Evolutionary conservation across 768 basidiomycete genomes (phyloP), one percentile per base, ranked within the genome.

Genomic region (Lactarius hengduanensis): DNA sequence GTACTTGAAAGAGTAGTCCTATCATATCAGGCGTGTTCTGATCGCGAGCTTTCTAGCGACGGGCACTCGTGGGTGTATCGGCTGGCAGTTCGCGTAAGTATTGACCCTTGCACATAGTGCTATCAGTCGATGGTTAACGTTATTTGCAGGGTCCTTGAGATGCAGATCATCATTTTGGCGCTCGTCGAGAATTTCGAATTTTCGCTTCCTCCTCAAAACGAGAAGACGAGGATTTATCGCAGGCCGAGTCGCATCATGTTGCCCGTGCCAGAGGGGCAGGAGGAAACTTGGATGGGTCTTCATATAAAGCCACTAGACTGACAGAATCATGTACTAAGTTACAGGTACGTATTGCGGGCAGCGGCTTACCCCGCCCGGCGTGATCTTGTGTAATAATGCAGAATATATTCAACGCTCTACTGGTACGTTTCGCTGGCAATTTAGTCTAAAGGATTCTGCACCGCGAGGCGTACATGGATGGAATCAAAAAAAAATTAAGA

Each of bases 201-300:
- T 26, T 53, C 22, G 0, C 50, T 53, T 53, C 50, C 50, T 4
- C 50, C 26, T 26, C 50, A 53, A 55, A 30, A 15, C 22, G 55
- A 66, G 36, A 61, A 56, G 30, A 45, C 41, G 5, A 28, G 26
- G 50, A 45, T 61, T 4, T n/a, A 53, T 32, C 60, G 65, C 22
- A 66, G 47, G 59, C 54, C 54, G 13, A 34, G 50, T 18, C 16
- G 9, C 15, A 2, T 66, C 11, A 66, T 66, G 65, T 28, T 57
- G 13, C 59, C 65, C 7, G 22, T 57, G 59, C 5, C n/a, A 38
- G 54, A 57, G 26, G 59, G 13, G 5, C 11, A 43, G 26, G 40
- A 40, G 8, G 65, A 53, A 16, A 32, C 30, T 6, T 61, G 60
- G 47, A 66, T 61, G 65, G 40, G 59, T 11, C 22, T 65, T 30